Conservation (phyloP, 1,284 basidiomycete species). For the Cryptococcus sp. region DNA sequence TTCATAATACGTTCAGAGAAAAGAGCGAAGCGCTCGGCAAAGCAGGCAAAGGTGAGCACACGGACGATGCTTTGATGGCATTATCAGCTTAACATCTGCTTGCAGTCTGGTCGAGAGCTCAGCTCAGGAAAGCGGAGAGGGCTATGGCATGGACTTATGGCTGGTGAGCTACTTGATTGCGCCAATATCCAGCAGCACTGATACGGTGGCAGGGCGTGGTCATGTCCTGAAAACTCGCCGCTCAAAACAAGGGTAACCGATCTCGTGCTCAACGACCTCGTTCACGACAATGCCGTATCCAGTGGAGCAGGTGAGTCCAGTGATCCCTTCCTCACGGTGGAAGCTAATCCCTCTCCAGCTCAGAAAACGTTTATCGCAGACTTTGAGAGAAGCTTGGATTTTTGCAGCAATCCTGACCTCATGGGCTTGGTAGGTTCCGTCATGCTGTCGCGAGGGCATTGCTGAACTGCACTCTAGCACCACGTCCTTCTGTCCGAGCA, state of each 20-base stretch:
- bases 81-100: background rate
- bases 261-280: conserved; percentile 36
- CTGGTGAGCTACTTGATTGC: conserved; percentile 23
- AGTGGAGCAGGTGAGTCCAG: conserved; percentile 1
- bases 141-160: conserved; percentile 39
- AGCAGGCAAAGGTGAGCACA: conserved; percentile 28
- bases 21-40: conserved; percentile 29
- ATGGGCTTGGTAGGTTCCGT: conserved; percentile 29
- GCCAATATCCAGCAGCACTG: too few species aligned
- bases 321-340: background rate
- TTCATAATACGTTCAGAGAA: conserved; percentile 32
- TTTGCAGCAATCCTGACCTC: conserved; percentile 44
- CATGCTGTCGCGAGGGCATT: background rate
- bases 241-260: conserved; percentile 31
- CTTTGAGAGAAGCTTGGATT: conserved; percentile 35
- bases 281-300: background rate
- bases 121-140: conserved; percentile 35
- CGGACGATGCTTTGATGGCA: background rate
- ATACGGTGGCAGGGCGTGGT: conserved; percentile 31
- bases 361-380: conserved; percentile 42
- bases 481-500: conserved; percentile 25
- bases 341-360: background rate
- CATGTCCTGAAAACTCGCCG: conserved; percentile 38
- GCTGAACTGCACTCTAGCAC: conserved; percentile 21
- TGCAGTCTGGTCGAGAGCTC: conserved; percentile 32